phyloP scores from a whole-genome alignment of 2,329 filamentous ascomycete species.

The Cladosporium sphaerospermum region DNA sequence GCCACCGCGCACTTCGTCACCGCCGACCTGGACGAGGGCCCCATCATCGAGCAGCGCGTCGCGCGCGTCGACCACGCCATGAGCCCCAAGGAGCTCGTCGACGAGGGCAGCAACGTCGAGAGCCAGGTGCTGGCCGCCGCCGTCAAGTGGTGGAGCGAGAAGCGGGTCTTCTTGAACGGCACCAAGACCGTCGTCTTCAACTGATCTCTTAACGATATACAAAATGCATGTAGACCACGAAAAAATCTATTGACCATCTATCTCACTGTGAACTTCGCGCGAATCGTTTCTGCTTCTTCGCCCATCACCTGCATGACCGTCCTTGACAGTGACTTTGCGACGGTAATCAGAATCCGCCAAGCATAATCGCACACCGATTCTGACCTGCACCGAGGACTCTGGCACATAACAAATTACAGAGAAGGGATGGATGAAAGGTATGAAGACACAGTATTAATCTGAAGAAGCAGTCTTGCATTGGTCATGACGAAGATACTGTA shows the following conservation, averaged over 20 bases:
- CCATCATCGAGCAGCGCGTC: constrained; percentile 81
- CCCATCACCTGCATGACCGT: no score
- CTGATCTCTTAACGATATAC: constrained; percentile 20
- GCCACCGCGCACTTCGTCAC: constrained; percentile 84
- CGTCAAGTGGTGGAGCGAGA: constrained; percentile 78
- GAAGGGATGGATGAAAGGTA: no score
- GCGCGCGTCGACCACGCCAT: constrained; percentile 70
- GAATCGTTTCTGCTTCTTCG: no score
- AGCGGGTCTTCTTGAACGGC: constrained; percentile 70
- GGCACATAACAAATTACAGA: no score
- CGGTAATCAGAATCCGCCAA: no score
- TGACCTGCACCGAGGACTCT: no score
- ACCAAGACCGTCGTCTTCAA: constrained; percentile 75
- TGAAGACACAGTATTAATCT: no score
- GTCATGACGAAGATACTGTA: not conserved
- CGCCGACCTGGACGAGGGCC: constrained; percentile 76
- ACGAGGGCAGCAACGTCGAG: constrained; percentile 78
- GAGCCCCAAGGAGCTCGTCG: constrained; percentile 68
- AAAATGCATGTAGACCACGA: not conserved
- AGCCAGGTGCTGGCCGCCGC: constrained; percentile 74
- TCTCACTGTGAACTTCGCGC: no score
- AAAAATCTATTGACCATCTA: not conserved
- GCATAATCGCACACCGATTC: no score
- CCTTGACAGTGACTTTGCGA: no score
- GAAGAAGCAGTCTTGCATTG: not conserved